Conservation (phyloP, 2,329 filamentous ascomycete species). For the Colletotrichum sp. region DNA sequence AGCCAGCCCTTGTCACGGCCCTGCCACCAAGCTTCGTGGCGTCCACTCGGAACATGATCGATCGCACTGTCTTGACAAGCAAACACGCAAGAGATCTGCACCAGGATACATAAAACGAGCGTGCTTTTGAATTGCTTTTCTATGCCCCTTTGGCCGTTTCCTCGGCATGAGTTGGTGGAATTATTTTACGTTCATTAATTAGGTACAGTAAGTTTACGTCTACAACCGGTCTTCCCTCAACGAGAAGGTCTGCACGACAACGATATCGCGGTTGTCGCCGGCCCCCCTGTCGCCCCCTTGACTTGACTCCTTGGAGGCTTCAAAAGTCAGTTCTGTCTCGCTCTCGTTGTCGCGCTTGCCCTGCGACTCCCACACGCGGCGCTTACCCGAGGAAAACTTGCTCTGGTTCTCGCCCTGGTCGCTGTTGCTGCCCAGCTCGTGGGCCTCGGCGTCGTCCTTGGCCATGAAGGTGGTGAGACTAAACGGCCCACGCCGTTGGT, state of each 20-base stretch:
- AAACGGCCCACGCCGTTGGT: constrained; percentile 24
- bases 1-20: background rate
- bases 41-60: background rate
- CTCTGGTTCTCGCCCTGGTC: background rate
- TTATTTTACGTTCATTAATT: background rate
- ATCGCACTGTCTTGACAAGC: background rate
- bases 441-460: constrained; percentile 23
- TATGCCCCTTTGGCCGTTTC: background rate
- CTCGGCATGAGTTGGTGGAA: background rate
- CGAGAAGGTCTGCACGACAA: constrained; percentile 11
- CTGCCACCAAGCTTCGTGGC: background rate
- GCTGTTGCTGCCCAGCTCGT: background rate
- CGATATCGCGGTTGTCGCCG: constrained; percentile 3
- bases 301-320: constrained; percentile 9
- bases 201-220: background rate
- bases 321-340: constrained; percentile 19
- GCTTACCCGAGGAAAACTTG: background rate
- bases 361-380: constrained; percentile 11
- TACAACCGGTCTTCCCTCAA: constrained; percentile 3
- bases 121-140: background rate
- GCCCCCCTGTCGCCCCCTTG: background rate
- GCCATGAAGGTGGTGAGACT: constrained; percentile 32
- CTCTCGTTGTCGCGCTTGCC: constrained; percentile 18
- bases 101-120: background rate
- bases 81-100: background rate